A percentile compares a stretch with the other conserved stretches of the same genome.
Conservation (phyloP, 345 rosid species). For the Eucalyptus leucophloia region DNA sequence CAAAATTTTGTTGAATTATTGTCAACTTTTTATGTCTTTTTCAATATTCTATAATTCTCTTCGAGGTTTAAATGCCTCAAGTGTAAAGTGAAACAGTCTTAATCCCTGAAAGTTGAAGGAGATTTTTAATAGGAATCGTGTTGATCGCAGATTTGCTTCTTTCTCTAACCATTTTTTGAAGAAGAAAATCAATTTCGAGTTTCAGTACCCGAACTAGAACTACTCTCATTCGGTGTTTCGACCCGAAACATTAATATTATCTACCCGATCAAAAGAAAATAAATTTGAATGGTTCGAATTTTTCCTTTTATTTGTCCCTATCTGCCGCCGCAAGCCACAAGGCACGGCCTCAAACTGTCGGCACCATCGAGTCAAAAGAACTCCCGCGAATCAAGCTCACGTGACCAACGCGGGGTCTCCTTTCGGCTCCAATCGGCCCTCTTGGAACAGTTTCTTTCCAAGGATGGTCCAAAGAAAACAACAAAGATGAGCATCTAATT, state of each 20-base stretch:
- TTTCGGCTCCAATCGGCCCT: neutral
- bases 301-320: neutral
- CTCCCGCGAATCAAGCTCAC: neutral
- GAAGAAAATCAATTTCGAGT: neutral
- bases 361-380: neutral
- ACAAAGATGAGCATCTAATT: neutral
- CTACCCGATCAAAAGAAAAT: neutral
- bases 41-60: neutral
- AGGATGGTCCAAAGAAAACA: neutral
- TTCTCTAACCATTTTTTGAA: neutral
- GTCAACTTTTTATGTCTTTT: neutral
- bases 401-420: neutral
- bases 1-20: neutral
- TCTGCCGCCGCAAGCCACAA: neutral
- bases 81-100: neutral
- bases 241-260: neutral
- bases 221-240: neutral
- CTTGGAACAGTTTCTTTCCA: neutral
- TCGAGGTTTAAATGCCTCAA: neutral
- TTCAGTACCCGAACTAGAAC: neutral
- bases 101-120: neutral
- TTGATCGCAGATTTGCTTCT: neutral
- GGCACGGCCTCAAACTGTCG: neutral
- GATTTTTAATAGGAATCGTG: neutral
- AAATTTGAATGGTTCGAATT: neutral